phyloP scores from a whole-genome alignment of 2,329 filamentous ascomycete species.

The Scedosporium dehoogii region DNA sequence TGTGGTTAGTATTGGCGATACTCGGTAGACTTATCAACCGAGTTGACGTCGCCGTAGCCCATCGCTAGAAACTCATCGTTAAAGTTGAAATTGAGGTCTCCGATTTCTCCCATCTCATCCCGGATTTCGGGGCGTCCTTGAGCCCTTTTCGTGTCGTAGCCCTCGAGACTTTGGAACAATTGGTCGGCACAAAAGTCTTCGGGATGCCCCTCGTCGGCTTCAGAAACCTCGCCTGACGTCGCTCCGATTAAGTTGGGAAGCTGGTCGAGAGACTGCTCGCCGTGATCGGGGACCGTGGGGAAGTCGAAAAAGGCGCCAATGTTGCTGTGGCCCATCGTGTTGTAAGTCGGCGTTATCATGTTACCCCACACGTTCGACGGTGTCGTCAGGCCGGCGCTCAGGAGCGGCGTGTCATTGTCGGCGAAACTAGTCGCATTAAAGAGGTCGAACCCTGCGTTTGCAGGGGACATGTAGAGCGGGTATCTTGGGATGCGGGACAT shows the following conservation, averaged over 20 bases:
- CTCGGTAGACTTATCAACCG: neutral
- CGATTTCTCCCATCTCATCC: conserved; percentile 20
- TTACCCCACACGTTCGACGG: conserved; percentile 27
- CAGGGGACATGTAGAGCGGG: conserved; percentile 31
- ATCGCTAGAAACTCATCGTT: conserved; percentile 5
- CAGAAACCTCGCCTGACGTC: conserved; percentile 58
- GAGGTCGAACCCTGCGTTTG: conserved; percentile 38
- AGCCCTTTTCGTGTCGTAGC: neutral
- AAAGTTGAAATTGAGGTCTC: conserved; percentile 1
- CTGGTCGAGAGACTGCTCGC: conserved; percentile 36
- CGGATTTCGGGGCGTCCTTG: conserved; percentile 30
- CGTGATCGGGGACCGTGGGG: conserved; percentile 11
- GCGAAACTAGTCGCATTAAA: conserved; percentile 37
- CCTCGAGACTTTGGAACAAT: neutral
- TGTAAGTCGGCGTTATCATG: conserved; percentile 13
- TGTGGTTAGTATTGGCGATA: neutral
- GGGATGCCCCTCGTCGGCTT: conserved; percentile 44
- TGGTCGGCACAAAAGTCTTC: neutral
- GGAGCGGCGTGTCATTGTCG: conserved; percentile 46
- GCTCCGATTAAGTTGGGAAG: conserved; percentile 5
- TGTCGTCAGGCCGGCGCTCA: conserved; percentile 52
- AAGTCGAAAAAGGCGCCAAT: conserved; percentile 1
- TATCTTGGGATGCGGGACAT: conserved; percentile 44
- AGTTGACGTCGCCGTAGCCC: neutral
- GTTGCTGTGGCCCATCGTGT: neutral